Evolutionary conservation across 345 rosid species (phyloP).

Genomic region (Sapria himalayana): DNA sequence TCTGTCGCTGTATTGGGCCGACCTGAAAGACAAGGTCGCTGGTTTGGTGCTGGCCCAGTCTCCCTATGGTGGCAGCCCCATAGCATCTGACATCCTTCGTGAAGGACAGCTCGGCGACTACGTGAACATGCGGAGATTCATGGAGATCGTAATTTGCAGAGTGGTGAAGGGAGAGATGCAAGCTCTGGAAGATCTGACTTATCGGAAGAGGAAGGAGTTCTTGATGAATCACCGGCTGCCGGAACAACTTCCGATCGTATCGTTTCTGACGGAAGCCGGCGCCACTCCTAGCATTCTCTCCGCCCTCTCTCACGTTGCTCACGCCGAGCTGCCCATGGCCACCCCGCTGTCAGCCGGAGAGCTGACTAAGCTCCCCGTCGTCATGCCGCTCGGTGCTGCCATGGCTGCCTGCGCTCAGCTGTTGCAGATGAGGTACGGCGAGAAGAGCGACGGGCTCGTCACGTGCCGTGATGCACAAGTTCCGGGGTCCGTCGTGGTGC

Average conservation of each 20-base stretch:
- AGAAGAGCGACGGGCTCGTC: slow-evolving; percentile 85
- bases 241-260: slow-evolving; percentile 57
- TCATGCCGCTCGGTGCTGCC: slow-evolving; percentile 81
- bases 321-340: slow-evolving; percentile 52
- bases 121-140: slow-evolving; percentile 49
- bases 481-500: slow-evolving; percentile 83
- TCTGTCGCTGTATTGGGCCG: slow-evolving; percentile 76
- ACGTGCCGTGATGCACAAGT: slow-evolving; percentile 79
- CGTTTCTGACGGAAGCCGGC: slow-evolving; percentile 82
- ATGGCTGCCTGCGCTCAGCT: slow-evolving; percentile 97
- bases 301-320: slow-evolving; percentile 70
- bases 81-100: slow-evolving; percentile 86
- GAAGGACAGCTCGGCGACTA: slow-evolving; percentile 94
- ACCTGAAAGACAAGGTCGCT: slow-evolving; percentile 87
- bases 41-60: slow-evolving; percentile 81
- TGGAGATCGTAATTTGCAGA: slow-evolving; percentile 81
- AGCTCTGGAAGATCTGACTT: slow-evolving; percentile 90
- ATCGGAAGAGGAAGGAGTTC: slow-evolving; percentile 68
- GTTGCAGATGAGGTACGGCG: slow-evolving; percentile 56
- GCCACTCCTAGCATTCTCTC: slow-evolving; percentile 61
- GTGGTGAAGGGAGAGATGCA: slow-evolving; percentile 80
- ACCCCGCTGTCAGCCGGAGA: slow-evolving; percentile 23
- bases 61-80: slow-evolving; percentile 90
- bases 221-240: slow-evolving; percentile 54
- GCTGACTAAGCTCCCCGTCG: slow-evolving; percentile 55